phyloP scores from a whole-genome alignment of 1,284 basidiomycete species.

The Pseudozyma tsukubaensis region DNA sequence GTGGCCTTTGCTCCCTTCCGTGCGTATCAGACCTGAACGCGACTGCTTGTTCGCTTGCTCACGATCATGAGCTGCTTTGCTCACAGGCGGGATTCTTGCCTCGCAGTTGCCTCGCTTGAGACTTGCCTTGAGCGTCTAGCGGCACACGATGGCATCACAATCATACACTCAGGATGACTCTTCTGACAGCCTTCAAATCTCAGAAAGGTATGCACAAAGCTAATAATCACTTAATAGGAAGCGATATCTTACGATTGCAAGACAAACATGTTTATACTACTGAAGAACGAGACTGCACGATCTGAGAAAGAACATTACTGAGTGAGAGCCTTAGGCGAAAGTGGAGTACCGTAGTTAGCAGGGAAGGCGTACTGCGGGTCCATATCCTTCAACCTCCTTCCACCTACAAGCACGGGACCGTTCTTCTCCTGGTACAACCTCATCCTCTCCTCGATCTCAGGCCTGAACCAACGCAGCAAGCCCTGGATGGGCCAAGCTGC shows the following conservation, averaged over 20 bases:
- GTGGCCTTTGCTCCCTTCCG: background rate
- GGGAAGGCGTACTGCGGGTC: conserved; percentile 81
- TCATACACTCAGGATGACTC: no score
- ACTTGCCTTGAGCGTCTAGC: no score
- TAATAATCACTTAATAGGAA: no score
- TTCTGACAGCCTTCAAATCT: no score
- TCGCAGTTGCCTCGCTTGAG: no score
- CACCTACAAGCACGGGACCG: conserved; percentile 90
- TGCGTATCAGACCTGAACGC: conserved; percentile 1
- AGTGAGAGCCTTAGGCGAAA: conserved; percentile 40
- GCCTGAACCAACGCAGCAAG: conserved; percentile 93
- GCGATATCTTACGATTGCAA: background rate
- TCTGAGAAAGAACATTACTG: conserved; percentile 7
- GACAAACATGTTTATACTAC: background rate
- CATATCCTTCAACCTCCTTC: conserved; percentile 78
- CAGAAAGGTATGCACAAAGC: no score
- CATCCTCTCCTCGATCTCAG: conserved; percentile 82
- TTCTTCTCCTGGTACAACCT: conserved; percentile 80
- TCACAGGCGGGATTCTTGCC: no score
- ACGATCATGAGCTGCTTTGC: no score
- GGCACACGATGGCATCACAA: no score
- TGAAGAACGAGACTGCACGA: no score
- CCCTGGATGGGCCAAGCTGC: conserved; percentile 98
- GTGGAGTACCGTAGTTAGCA: conserved; percentile 77
- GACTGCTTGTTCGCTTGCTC: no score